These are phyloP conservation scores for Seminavis robusta DNA, from an alignment of 108 stramenopile genomes.

Conservation along the genomic window DNA sequence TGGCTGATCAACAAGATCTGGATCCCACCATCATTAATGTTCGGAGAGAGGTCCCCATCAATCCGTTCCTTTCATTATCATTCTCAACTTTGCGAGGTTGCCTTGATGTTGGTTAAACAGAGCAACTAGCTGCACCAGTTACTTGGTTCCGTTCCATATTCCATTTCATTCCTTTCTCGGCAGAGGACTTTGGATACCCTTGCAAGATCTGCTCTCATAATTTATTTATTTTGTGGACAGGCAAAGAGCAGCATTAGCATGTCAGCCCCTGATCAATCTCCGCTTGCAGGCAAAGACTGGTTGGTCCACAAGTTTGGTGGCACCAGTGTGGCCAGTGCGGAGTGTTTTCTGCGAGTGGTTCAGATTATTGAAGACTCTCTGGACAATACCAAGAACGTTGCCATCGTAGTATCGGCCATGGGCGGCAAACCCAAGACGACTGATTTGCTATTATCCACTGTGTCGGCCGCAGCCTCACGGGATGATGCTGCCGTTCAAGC, in stretches of 20 bases:
- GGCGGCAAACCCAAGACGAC: slow-evolving; percentile 91
- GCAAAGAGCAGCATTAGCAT: background rate
- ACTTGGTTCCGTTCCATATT: too few relatives aligned
- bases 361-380: slow-evolving; percentile 48
- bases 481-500: slow-evolving; percentile 38
- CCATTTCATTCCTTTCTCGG: too few relatives aligned
- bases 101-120: too few relatives aligned
- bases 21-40: too few relatives aligned
- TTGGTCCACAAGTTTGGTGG: slow-evolving; percentile 83
- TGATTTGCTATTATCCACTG: slow-evolving; percentile 77
- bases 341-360: slow-evolving; percentile 48
- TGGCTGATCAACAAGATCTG: too few relatives aligned
- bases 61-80: too few relatives aligned
- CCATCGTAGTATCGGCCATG: slow-evolving; percentile 87
- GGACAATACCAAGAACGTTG: slow-evolving; percentile 18
- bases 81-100: too few relatives aligned
- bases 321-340: slow-evolving; percentile 60
- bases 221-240: too few relatives aligned
- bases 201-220: too few relatives aligned
- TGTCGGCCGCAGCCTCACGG: slow-evolving; percentile 46
- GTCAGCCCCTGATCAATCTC: slow-evolving; percentile 1
- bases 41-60: too few relatives aligned
- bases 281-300: slow-evolving; percentile 48
- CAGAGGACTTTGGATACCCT: too few relatives aligned
- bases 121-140: too few relatives aligned